Evolutionary conservation across 768 basidiomycete species (phyloP), one percentile per base, ranked within the genome.

Genomic region (Candolleomyces eurysporus): DNA sequence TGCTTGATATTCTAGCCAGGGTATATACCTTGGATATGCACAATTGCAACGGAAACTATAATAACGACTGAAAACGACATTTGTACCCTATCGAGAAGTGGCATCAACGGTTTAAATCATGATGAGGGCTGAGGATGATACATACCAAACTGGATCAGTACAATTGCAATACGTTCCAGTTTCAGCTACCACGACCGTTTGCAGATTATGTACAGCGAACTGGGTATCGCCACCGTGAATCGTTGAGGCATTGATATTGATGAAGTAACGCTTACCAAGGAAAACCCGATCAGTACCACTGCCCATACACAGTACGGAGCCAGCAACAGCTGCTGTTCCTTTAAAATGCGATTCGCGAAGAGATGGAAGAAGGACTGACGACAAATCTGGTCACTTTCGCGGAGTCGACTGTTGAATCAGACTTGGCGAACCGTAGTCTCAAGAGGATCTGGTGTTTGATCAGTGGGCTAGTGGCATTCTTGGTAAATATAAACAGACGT

Each of bases 161-260:
- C 69, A 69, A 62, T 74, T 61, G 66, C 73, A 74, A 42, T 73
- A 76, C 0, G 72, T 73, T 22, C 69, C 72, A 58, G 68, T 73
- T 2, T 66, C 66, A 11, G 71, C 68, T 63, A 59, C 67, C 17
- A 59, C 52, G 16, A 72, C 67, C 1, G 67, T 65, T 7, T 61
- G 40, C 4, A 67, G 65, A 49, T 73, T 69, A 11, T 61, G 49
- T 0, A 67, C 9, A 8, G 67, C 67, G 43, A 69, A 74, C 74
- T 73, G 26, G 26, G 43, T 48, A 31, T 22, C 26, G n/a, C 19
- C 19, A 30, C 46, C 16, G 45, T 42, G 39, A 17, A 31, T 26
- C 8, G 31, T 42, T 5, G 17, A 11, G 10, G 42, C 31, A 52
- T 8, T 7, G 13, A 16, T 36, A 19, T 3, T 14, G n/a, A 10